Conservation (phyloP, 768 basidiomycete genomes). For the Tricholoma furcatifolium region DNA sequence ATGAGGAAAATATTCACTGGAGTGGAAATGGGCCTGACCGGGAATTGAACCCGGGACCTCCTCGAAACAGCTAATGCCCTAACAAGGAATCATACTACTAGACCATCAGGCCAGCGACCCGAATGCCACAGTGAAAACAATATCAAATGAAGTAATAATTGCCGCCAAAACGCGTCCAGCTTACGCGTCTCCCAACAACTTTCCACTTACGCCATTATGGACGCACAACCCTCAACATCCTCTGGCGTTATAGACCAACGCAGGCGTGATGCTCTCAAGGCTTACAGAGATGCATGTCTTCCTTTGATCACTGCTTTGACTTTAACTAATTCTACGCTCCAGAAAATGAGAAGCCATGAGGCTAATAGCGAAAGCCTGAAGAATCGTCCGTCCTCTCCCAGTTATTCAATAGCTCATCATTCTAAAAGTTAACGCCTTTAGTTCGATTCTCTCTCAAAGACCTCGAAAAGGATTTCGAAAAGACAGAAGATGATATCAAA, state of each 20-base stretch:
- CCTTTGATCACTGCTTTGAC: background rate
- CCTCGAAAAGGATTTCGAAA: slow-evolving; percentile 84
- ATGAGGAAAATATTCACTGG: too few species aligned
- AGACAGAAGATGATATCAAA: slow-evolving; percentile 99
- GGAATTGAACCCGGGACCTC: slow-evolving; percentile 91
- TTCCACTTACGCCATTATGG: slow-evolving; percentile 30
- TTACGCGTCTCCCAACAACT: slow-evolving; percentile 36
- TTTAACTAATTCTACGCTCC: slow-evolving; percentile 13
- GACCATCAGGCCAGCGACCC: slow-evolving; percentile 54
- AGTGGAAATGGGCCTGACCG: too few species aligned
- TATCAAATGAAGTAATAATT: background rate
- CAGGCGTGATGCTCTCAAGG: slow-evolving; percentile 69
- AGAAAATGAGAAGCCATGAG: slow-evolving; percentile 97
- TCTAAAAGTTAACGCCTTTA: slow-evolving; percentile 26
- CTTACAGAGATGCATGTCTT: slow-evolving; percentile 65
- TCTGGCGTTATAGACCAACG: slow-evolving; percentile 67
- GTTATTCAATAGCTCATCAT: background rate
- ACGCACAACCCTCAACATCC: slow-evolving; percentile 52
- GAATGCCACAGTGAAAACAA: too few species aligned
- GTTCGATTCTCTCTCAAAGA: slow-evolving; percentile 91
- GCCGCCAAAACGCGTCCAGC: slow-evolving; percentile 16
- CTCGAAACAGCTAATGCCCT: slow-evolving; percentile 50
- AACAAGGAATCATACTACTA: slow-evolving; percentile 66
- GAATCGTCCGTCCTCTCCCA: slow-evolving; percentile 61
- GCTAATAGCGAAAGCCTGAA: slow-evolving; percentile 83